Conservation (phyloP, 345 rosid genomes). For the Syzygium aromaticum region DNA sequence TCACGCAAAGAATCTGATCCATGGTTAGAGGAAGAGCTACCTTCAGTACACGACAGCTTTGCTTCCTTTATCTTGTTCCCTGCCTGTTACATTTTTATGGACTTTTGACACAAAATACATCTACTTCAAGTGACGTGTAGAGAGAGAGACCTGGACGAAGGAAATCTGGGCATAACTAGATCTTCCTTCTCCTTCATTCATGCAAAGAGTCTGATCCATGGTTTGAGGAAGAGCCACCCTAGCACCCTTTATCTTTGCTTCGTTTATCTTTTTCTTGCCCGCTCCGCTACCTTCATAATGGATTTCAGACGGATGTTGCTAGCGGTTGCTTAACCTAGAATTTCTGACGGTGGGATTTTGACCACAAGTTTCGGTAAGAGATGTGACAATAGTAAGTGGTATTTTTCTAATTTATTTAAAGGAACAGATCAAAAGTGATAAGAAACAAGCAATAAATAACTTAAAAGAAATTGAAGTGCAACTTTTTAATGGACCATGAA, state of each 20-base stretch:
- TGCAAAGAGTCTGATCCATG: background rate
- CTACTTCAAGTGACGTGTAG: background rate
- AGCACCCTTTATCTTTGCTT: background rate
- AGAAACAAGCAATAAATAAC: background rate
- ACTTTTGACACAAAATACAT: no score
- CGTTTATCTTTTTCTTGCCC: background rate
- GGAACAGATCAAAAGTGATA: background rate
- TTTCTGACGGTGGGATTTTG: background rate
- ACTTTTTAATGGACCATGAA: background rate
- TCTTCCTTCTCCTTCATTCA: slow-evolving; percentile 3
- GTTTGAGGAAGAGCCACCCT: background rate
- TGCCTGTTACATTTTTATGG: no score
- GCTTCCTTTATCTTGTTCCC: no score
- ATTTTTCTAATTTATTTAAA: background rate
- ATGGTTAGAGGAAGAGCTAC: background rate
- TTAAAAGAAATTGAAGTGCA: background rate
- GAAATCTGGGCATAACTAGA: slow-evolving; percentile 2
- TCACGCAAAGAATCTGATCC: background rate
- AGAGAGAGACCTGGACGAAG: background rate
- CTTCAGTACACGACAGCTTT: background rate
- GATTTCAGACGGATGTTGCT: background rate
- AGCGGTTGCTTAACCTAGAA: background rate
- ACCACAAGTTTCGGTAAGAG: background rate
- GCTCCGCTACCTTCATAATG: background rate
- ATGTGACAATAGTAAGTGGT: background rate